Evolutionary conservation across 2,329 filamentous ascomycete genomes (phyloP).

Genomic region (Alternaria sp.): DNA sequence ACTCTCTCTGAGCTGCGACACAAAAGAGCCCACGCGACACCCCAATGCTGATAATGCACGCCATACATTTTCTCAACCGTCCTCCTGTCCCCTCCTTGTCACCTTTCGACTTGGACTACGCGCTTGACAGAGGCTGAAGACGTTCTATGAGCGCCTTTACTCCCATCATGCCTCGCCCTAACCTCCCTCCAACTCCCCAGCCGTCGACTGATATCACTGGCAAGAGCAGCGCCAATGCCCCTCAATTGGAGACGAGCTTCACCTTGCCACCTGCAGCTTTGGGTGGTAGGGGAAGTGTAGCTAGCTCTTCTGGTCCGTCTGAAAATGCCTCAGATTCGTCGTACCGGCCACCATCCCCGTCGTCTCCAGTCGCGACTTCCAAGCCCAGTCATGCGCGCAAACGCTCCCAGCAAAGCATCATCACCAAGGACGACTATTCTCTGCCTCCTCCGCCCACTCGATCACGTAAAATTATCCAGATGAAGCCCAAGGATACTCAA

Average conservation of each 20-base stretch:
- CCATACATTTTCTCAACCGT: conserved; percentile 17
- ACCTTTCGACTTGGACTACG: conserved; percentile 8
- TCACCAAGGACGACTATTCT: conserved; percentile 72
- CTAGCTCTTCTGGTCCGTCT: conserved; percentile 57
- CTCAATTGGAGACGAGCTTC: conserved; percentile 73
- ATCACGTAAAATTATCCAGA: conserved; percentile 96
- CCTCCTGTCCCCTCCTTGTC: conserved; percentile 21
- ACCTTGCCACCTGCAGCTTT: conserved; percentile 81
- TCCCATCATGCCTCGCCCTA: conserved; percentile 69
- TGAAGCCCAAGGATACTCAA: conserved; percentile 72
- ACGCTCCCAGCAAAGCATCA: conserved; percentile 45
- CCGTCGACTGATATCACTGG: conserved; percentile 82
- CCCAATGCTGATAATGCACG: conserved; percentile 32
- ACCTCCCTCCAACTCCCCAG: conserved; percentile 77
- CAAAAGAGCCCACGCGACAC: conserved; percentile 43
- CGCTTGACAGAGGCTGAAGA: conserved; percentile 19
- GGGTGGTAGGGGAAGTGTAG: conserved; percentile 54
- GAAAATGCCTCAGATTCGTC: conserved; percentile 62
- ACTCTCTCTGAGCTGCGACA: conserved; percentile 30
- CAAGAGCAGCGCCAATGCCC: conserved; percentile 70
- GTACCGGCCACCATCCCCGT: conserved; percentile 58
- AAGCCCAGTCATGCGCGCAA: conserved; percentile 45
- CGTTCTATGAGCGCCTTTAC: conserved; percentile 29
- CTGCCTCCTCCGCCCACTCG: conserved; percentile 92
- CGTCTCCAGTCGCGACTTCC: conserved; percentile 44